These are phyloP conservation scores for Ceratocystis huliohia DNA, from an alignment of 2,329 filamentous ascomycete genomes.

Conservation along the genomic window DNA sequence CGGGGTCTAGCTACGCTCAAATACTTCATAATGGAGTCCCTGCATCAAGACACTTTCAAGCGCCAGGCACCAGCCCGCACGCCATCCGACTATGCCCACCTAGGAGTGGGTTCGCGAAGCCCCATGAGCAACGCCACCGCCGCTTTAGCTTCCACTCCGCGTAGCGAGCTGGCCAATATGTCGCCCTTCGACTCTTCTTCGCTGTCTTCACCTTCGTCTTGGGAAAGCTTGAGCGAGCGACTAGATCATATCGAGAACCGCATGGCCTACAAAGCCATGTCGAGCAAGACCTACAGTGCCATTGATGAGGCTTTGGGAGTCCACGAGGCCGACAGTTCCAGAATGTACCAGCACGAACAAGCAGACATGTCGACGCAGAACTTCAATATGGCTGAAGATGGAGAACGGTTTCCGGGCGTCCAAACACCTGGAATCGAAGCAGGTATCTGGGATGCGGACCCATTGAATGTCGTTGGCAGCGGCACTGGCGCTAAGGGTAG, in stretches of 20 bases:
- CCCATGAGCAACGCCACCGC: background rate
- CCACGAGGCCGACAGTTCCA: background rate
- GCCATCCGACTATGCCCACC: constrained; percentile 13
- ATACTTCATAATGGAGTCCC: constrained; percentile 11
- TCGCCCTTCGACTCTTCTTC: background rate
- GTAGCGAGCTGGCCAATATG: constrained; percentile 13
- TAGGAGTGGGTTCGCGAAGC: background rate
- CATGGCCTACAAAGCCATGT: constrained; percentile 7
- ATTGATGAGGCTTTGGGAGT: background rate
- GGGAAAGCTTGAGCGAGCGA: constrained; percentile 10
- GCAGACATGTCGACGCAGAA: background rate
- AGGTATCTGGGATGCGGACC: constrained; percentile 19
- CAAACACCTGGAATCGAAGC: constrained; percentile 4
- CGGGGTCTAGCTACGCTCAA: background rate
- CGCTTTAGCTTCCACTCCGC: background rate
- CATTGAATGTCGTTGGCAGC: constrained; percentile 13
- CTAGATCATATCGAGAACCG: constrained; percentile 12
- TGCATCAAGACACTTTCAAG: constrained; percentile 20
- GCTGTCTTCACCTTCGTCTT: background rate
- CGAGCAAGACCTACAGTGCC: constrained; percentile 4
- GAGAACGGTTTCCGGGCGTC: background rate
- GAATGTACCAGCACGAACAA: background rate
- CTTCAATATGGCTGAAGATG: background rate
- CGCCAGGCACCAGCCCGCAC: constrained; percentile 13
- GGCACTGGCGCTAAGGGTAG: background rate